Evolutionary conservation across 2,329 filamentous ascomycete species (phyloP), one percentile per base, ranked within the genome.

Genomic region (Neonectria ditissima): DNA sequence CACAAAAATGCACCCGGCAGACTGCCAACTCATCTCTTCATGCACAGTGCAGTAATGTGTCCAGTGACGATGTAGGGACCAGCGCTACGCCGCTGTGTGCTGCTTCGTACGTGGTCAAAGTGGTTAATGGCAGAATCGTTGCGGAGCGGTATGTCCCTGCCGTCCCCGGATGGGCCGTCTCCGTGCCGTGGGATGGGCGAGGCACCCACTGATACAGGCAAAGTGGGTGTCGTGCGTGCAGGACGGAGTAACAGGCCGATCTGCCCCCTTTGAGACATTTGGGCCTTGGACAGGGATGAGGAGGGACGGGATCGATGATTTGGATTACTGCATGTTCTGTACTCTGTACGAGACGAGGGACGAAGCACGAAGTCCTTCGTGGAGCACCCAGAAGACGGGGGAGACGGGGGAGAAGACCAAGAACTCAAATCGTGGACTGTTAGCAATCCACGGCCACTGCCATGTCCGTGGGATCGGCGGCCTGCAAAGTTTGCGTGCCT

Each of bases 401-500:
- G n/a, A n/a, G n/a, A n/a, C n/a, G n/a, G n/a, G n/a, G 37, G 37
- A 39, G 37, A 39, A 39, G 37, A 18, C 2, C 16, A 39, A 26
- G 24, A 6, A 6, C 24, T 34, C 20, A 30, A 37, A 13, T n/a
- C 30, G 28, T 10, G 18, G 41, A 34, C 30, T 30, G 48, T 37
- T 45, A 14, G 24, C 41, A 22, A 7, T 20, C 41, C 41, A 44
- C 16, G 22, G 22, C 18, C 18, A 44, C 16, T 11, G 2, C 18
- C 32, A 16, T 16, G 50, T 37, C 18, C n/a, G 22, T 41, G 32
- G 52, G 28, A 50, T 39, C 45, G 41, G 20, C 34, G 20, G 47
- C 26, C 26, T 54, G 22, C 43, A 54, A 50, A 55, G 50, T 61
- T 53, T 61, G 58, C 58, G 58, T 55, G 41, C 47, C 47, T 53